Percentiles rank a stretch among this genome's conserved stretches.
Evolutionary conservation across 2,329 filamentous ascomycete genomes (phyloP).

Genomic region (Calonectria henricotiae): DNA sequence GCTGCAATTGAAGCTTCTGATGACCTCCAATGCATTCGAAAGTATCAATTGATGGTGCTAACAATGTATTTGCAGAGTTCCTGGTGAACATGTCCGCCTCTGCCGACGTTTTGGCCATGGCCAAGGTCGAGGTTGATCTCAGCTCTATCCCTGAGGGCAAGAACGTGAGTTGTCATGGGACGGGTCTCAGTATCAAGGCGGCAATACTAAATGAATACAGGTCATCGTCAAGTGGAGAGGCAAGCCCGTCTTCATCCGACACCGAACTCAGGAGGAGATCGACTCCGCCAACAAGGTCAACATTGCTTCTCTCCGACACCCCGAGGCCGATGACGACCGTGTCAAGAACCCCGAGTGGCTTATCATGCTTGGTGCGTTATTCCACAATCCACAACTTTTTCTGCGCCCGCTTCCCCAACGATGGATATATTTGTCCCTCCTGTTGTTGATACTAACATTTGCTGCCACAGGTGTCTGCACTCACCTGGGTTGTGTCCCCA

Average conservation of each 20-base stretch:
- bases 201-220: conserved; percentile 61
- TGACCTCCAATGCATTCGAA: conserved; percentile 28
- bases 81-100: conserved; percentile 99
- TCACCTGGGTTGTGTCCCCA: conserved; percentile 98
- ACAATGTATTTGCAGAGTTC: conserved; percentile 80
- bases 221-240: conserved; percentile 99
- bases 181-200: conserved; percentile 4
- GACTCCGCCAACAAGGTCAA: conserved; percentile 93
- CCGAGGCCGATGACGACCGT: conserved; percentile 91
- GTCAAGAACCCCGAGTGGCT: conserved; percentile 99
- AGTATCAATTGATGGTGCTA: conserved; percentile 53
- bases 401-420: background rate
- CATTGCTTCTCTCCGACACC: conserved; percentile 88
- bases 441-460: conserved; percentile 37
- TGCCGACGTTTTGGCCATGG: conserved; percentile 97
- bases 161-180: conserved; percentile 79
- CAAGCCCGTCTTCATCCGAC: conserved; percentile 99
- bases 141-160: conserved; percentile 96
- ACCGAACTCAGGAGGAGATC: conserved; percentile 95
- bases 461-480: conserved; percentile 89
- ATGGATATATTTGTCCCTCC: background rate
- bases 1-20: conserved; percentile 50
- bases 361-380: conserved; percentile 89
- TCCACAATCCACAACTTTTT: background rate
- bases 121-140: conserved; percentile 99